These are phyloP conservation scores for Dunaliella primolecta DNA, from an alignment of 139 green algal species.

Conservation along the genomic window DNA sequence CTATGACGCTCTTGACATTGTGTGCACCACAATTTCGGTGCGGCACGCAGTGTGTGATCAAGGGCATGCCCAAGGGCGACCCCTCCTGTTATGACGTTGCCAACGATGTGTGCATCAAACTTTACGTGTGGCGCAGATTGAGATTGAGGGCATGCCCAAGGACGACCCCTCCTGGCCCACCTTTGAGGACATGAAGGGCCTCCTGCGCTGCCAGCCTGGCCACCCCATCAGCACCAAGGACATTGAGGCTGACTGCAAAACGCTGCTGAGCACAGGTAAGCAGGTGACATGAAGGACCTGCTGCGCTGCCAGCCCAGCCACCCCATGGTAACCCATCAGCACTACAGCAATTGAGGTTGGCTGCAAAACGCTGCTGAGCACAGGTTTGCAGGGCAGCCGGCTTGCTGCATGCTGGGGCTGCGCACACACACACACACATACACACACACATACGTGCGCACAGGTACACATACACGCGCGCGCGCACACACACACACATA, in stretches of 20 bases:
- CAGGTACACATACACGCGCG: not conserved
- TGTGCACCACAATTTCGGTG: no score
- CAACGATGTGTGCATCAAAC: no score
- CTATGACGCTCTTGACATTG: no score
- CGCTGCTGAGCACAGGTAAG: conserved; percentile 62
- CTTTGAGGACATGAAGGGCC: conserved; percentile 40
- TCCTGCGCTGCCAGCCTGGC: conserved; percentile 41
- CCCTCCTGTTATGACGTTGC: no score
- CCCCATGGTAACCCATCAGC: conserved; percentile 46
- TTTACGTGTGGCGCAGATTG: conserved; percentile 33
- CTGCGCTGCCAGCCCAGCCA: conserved; percentile 36
- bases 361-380: conserved; percentile 54
- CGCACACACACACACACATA: not conserved
- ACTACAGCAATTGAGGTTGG: conserved; percentile 69
- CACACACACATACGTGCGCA: not conserved
- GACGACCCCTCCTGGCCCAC: conserved; percentile 48
- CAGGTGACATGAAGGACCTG: conserved; percentile 14
- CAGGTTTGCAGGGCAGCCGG: conserved; percentile 44
- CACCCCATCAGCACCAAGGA: conserved; percentile 47
- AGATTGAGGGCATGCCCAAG: conserved; percentile 41
- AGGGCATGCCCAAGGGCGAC: no score
- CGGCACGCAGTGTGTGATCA: no score
- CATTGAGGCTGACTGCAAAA: conserved; percentile 64
- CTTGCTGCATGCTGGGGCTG: not conserved
- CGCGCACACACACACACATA: not conserved